Base-by-base conservation (phyloP, 306 rosid genomes). In the Glycine soja region DNA sequence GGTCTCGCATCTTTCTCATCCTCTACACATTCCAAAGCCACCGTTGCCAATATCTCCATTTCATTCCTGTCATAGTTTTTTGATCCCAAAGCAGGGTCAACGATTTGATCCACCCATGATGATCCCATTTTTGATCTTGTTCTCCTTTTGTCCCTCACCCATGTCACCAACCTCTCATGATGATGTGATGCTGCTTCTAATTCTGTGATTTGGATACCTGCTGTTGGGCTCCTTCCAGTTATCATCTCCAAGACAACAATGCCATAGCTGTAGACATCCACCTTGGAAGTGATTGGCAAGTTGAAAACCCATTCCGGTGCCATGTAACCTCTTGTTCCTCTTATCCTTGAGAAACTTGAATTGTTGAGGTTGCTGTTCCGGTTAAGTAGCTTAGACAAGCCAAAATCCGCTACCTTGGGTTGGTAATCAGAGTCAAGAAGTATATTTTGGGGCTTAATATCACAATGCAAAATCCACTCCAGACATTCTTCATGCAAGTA, bases 401-500 rank as follows among this genome's bases (percentile, higher is more conserved):
- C 82, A 67, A 78, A 78, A 43, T 78, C 75, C 0, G 82, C 56
- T 0, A 78, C 82, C 32, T 78, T 78, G 0, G 82, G 75, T 9
- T 42, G 57, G 8, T 52, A 78, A 52, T 67, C 67, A 40, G 57
- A 52, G 12, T 78, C 81, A 78, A 78, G 30, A 19, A 78, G 82
- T 19, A 78, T 78, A 18, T 78, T 78, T 24, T 78, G 82, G 0
- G 82, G 75, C 32, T 78, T 79, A 10, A 79, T 79, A 36, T 70
- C 91, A 16, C 90, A 90, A 18, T 88, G 93, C 34, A 90, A 69
- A 77, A 88, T 52, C 93, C 93, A 90, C 54, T 90, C 93, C 78
- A 84, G 78, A 50, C 91, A 90, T 45, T 88, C 91, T 61, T 90
- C 91, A 46, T 88, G 90, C 42, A 90, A 16, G 74, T 90, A 89